These are phyloP conservation scores for Rhododendron ferrugineum DNA, from an alignment of 148 eudicot species.

Conservation along the genomic window DNA sequence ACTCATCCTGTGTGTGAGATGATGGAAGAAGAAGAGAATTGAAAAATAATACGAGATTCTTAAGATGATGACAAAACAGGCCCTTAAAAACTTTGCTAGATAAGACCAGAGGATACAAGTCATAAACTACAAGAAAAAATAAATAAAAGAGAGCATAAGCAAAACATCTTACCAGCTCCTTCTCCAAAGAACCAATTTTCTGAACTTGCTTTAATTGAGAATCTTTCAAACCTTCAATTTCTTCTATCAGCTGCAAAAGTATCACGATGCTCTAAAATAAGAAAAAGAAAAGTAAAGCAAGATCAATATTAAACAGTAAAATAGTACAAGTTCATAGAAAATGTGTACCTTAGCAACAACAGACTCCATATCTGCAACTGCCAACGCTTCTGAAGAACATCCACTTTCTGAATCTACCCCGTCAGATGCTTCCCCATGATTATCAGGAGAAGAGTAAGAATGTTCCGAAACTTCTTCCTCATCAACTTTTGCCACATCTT, in stretches of 20 bases:
- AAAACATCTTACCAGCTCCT: constrained; percentile 42
- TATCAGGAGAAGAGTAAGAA: constrained; percentile 25
- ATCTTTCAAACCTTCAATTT: constrained; percentile 40
- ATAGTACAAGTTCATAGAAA: neutral
- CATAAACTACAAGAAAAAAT: neutral
- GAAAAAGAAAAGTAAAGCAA: constrained; percentile 6
- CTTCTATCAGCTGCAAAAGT: constrained; percentile 40
- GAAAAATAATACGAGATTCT: neutral
- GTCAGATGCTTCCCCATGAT: neutral
- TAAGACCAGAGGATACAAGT: neutral
- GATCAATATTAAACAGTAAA: neutral
- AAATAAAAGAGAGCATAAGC: neutral
- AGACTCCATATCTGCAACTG: constrained; percentile 14
- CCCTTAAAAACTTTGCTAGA: neutral
- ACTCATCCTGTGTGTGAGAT: neutral
- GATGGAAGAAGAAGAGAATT: neutral
- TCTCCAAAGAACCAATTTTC: constrained; percentile 39
- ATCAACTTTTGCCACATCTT: neutral
- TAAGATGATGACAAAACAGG: neutral
- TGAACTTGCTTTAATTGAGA: constrained; percentile 33
- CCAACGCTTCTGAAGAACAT: constrained; percentile 10
- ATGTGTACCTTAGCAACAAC: constrained; percentile 33
- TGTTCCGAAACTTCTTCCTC: neutral
- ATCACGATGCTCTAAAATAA: neutral
- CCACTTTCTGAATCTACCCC: constrained; percentile 5